These are phyloP conservation scores for Starmerella floris DNA, from an alignment of 805 yeast species.

Conservation along the genomic window DNA sequence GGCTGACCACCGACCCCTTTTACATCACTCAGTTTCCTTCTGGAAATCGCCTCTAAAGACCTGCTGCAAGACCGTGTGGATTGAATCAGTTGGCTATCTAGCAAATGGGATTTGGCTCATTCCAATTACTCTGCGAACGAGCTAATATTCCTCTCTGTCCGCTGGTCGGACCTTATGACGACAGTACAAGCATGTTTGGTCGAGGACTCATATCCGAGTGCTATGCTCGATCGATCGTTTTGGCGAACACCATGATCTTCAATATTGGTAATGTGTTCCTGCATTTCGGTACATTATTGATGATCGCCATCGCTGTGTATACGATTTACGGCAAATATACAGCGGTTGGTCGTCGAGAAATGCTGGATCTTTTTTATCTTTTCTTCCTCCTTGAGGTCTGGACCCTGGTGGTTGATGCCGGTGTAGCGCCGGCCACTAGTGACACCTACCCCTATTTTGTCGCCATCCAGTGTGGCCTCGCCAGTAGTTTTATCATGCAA, in stretches of 20 bases:
- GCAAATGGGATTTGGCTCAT: slow-evolving; percentile 54
- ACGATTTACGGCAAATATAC: slow-evolving; percentile 76
- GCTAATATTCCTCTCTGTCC: slow-evolving; percentile 73
- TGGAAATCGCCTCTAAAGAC: no score
- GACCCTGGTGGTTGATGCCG: slow-evolving; percentile 74
- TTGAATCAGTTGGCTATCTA: no score
- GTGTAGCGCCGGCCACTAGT: slow-evolving; percentile 81
- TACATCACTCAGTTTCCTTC: no score
- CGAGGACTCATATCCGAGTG: slow-evolving; percentile 64
- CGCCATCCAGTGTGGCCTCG: slow-evolving; percentile 61
- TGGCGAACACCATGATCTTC: slow-evolving; percentile 85
- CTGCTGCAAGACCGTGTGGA: no score
- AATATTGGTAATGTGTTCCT: slow-evolving; percentile 79
- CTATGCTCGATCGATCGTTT: slow-evolving; percentile 70
- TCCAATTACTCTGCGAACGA: slow-evolving; percentile 45
- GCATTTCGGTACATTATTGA: slow-evolving; percentile 58
- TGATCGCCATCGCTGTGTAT: slow-evolving; percentile 57
- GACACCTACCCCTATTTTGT: slow-evolving; percentile 67
- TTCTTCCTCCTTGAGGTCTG: slow-evolving; percentile 45
- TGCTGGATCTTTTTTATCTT: slow-evolving; percentile 57
- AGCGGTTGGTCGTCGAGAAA: slow-evolving; percentile 85
- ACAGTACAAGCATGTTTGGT: slow-evolving; percentile 15
- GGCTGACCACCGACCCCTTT: no score
- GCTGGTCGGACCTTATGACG: slow-evolving; percentile 43
- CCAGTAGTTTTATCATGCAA: slow-evolving; percentile 58